These are phyloP conservation scores for Cercis canadensis DNA, from an alignment of 306 rosid genomes.

Conservation along the genomic window DNA sequence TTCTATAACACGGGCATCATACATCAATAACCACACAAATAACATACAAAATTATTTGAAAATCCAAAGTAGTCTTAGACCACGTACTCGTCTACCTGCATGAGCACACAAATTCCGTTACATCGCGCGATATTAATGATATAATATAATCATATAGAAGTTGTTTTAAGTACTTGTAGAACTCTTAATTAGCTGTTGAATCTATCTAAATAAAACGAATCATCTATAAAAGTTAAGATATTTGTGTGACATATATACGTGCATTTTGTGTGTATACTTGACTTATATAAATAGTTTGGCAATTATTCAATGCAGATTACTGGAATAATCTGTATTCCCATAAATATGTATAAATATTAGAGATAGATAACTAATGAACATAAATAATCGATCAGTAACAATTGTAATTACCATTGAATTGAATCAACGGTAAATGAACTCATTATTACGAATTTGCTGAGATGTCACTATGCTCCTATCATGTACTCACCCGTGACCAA, in stretches of 20 bases:
- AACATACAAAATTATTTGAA: background rate
- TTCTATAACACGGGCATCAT: background rate
- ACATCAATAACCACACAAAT: background rate
- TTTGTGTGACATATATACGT: background rate
- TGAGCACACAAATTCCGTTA: background rate
- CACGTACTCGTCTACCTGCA: conserved; percentile 38
- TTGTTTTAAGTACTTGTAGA: too few relatives aligned
- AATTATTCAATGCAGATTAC: background rate
- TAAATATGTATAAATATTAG: background rate
- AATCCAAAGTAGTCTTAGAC: conserved; percentile 4
- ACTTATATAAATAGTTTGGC: too few relatives aligned
- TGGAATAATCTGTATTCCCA: too few relatives aligned
- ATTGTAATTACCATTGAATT: background rate
- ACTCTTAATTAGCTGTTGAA: too few relatives aligned
- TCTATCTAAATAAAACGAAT: too few relatives aligned
- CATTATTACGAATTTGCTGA: conserved; percentile 1
- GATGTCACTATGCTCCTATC: conserved; percentile 8
- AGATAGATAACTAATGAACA: background rate
- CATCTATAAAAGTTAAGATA: too few relatives aligned
- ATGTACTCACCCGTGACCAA: background rate
- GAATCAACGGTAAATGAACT: background rate
- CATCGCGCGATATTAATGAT: background rate
- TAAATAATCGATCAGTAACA: background rate
- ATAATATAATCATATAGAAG: background rate
- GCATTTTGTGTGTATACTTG: background rate